Conservation (phyloP, 1,139 yeast genomes). For the Diutina mesorugosa region DNA sequence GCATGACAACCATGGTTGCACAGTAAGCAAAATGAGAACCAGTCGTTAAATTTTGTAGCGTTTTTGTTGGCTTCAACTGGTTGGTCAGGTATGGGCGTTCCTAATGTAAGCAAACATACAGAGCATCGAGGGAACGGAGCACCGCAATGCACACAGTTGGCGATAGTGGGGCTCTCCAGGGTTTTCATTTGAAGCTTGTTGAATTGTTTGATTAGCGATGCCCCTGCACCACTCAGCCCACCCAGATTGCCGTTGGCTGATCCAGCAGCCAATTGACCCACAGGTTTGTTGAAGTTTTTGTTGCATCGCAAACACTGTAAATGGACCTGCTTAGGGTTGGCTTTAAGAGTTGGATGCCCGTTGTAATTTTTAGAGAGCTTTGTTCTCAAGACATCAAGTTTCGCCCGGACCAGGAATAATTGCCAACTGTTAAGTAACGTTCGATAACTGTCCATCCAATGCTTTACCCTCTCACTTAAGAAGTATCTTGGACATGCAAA, state of each 20-base stretch:
- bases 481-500: slow-evolving; percentile 81
- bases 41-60: slow-evolving; percentile 6
- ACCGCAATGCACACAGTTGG: slow-evolving; percentile 75
- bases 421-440: slow-evolving; percentile 77
- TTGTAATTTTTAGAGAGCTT: slow-evolving; percentile 42
- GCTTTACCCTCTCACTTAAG: slow-evolving; percentile 52
- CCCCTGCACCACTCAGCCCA: slow-evolving; percentile 4
- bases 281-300: slow-evolving; percentile 31
- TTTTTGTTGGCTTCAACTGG: slow-evolving; percentile 32
- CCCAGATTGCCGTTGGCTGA: background rate
- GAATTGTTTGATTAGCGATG: slow-evolving; percentile 24
- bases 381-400: slow-evolving; percentile 70
- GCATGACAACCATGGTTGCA: slow-evolving; percentile 95
- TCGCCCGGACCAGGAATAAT: slow-evolving; percentile 64
- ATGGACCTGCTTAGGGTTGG: slow-evolving; percentile 63
- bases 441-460: slow-evolving; percentile 71
- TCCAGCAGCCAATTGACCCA: background rate
- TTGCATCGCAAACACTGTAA: slow-evolving; percentile 77
- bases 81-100: slow-evolving; percentile 49
- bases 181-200: slow-evolving; percentile 15
- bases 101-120: slow-evolving; percentile 71
- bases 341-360: slow-evolving; percentile 35
- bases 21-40: slow-evolving; percentile 85
- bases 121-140: slow-evolving; percentile 88
- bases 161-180: slow-evolving; percentile 11